phyloP scores from a whole-genome alignment of 2,329 filamentous ascomycete genomes.

The Hortaea sp. region DNA sequence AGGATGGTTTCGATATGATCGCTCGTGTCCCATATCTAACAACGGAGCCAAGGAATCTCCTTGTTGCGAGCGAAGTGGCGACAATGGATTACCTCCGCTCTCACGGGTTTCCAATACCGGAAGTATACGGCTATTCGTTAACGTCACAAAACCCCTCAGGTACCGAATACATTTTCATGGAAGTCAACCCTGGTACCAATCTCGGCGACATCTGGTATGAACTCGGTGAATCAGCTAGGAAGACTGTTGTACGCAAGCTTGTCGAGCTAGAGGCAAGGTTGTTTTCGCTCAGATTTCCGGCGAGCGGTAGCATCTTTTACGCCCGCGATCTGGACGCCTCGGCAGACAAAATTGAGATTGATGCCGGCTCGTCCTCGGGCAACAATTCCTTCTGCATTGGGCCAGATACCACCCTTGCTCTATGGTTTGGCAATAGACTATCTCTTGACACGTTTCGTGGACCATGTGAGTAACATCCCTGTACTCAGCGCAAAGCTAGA shows the following conservation, averaged over 20 bases:
- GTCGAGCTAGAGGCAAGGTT: constrained; percentile 21
- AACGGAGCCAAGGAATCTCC: constrained; percentile 9
- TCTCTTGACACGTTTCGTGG: constrained; percentile 17
- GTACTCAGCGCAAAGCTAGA: no score
- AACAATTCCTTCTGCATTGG: constrained; percentile 24
- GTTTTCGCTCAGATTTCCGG: constrained; percentile 17
- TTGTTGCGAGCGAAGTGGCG: constrained; percentile 19
- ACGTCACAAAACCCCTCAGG: constrained; percentile 9
- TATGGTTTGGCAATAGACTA: constrained; percentile 23
- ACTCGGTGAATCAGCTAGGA: constrained; percentile 15
- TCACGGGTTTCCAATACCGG: constrained; percentile 13
- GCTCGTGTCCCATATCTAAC: constrained; percentile 16
- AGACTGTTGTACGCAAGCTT: constrained; percentile 16
- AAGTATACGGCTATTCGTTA: constrained; percentile 10
- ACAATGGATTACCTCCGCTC: constrained; percentile 15
- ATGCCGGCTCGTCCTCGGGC: constrained; percentile 2
- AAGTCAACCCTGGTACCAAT: constrained; percentile 8
- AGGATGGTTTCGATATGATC: constrained; percentile 14
- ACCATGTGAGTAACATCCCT: constrained; percentile 26
- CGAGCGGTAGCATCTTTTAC: constrained; percentile 24
- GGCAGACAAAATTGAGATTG: no score
- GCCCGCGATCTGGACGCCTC: constrained; percentile 19
- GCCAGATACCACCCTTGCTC: constrained; percentile 19
- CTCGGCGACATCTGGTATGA: constrained; percentile 16
- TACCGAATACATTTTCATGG: constrained; percentile 17